phyloP scores from a whole-genome alignment of 495 filamentous ascomycete genomes.

The Aspergillus biplanus region DNA sequence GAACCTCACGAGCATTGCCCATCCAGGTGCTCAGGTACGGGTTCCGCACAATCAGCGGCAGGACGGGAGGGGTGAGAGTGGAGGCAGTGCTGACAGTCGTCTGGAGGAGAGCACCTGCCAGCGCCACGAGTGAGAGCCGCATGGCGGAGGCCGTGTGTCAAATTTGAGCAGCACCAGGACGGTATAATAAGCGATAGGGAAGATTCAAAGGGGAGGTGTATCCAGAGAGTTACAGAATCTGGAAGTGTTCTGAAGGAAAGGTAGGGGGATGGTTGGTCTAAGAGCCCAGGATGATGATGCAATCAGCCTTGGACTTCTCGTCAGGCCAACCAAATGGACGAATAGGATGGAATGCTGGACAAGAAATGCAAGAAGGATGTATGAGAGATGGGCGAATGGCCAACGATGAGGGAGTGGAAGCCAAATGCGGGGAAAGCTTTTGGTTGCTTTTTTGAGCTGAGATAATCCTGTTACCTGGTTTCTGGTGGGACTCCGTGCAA shows the following conservation, averaged over 20 bases:
- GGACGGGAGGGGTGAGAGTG: slow-evolving; percentile 71
- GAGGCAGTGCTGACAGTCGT: slow-evolving; percentile 46
- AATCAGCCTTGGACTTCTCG: neutral
- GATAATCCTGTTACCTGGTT: neutral
- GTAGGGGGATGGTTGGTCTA: neutral
- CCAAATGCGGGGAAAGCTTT: slow-evolving; percentile 31
- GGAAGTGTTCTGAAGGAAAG: neutral
- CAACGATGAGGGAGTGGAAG: neutral
- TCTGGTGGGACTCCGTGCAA: neutral
- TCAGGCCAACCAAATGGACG: neutral
- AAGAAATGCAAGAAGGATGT: neutral
- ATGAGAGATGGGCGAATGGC: neutral
- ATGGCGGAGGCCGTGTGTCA: slow-evolving; percentile 26
- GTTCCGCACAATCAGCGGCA: slow-evolving; percentile 87
- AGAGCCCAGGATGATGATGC: slow-evolving; percentile 5
- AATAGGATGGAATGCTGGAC: neutral
- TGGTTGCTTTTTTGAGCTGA: slow-evolving; percentile 1
- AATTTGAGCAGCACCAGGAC: neutral
- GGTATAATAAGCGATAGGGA: slow-evolving; percentile 6
- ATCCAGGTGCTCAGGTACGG: slow-evolving; percentile 93
- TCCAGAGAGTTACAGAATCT: neutral
- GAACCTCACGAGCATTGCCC: slow-evolving; percentile 71
- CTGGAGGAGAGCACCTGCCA: slow-evolving; percentile 41
- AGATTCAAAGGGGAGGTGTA: neutral
- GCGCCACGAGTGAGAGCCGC: slow-evolving; percentile 40